Percentiles rank a stretch among this genome's conserved stretches.
These are phyloP conservation scores for Amanita pallidorosea DNA, from an alignment of 768 basidiomycete species.

Conservation along the genomic window DNA sequence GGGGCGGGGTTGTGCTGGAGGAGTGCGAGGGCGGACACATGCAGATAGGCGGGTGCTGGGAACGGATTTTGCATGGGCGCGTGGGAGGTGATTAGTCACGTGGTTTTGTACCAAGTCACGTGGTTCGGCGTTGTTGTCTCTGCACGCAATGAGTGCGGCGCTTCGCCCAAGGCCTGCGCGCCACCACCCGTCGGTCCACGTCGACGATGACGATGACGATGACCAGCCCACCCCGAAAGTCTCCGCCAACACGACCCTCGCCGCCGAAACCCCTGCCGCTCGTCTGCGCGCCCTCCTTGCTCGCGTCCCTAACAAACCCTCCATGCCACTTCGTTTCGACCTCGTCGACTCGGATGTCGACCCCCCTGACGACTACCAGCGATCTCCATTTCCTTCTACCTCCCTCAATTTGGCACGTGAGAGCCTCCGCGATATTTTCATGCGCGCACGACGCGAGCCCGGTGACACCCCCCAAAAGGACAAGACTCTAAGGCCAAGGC, in stretches of 20 bases:
- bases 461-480: constrained; percentile 53
- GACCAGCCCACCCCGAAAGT: constrained; percentile 28
- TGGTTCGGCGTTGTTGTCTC: neutral
- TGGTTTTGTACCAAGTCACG: neutral
- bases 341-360: constrained; percentile 23
- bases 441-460: constrained; percentile 51
- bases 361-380: neutral
- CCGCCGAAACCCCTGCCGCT: constrained; percentile 40
- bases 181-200: neutral
- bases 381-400: neutral
- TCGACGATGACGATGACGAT: constrained; percentile 24
- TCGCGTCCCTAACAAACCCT: constrained; percentile 29
- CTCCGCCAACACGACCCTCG: constrained; percentile 14
- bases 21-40: constrained; percentile 72
- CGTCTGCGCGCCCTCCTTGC: constrained; percentile 54
- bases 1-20: constrained; percentile 44
- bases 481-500: constrained; percentile 13
- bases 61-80: constrained; percentile 34
- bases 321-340: constrained; percentile 34
- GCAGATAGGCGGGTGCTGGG: constrained; percentile 58
- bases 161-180: constrained; percentile 4
- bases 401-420: constrained; percentile 36
- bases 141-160: constrained; percentile 15
- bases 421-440: constrained; percentile 56
- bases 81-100: constrained; percentile 14